Evolutionary conservation across 345 rosid species (phyloP).

Genomic region (Eucalyptus lansdowneana): DNA sequence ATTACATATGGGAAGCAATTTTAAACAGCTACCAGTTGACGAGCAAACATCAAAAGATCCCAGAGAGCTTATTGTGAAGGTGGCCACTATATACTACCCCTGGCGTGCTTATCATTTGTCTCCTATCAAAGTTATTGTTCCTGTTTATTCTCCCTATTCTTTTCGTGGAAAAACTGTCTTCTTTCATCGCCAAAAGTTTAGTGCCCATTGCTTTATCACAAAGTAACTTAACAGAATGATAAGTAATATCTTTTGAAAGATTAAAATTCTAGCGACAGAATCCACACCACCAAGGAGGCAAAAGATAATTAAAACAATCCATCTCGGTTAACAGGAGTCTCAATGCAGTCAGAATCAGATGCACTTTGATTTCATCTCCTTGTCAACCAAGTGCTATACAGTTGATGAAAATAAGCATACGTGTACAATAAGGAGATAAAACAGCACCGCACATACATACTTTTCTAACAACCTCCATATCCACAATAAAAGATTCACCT

Average conservation of each 20-base stretch:
- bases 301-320: neutral
- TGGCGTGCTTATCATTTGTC: neutral
- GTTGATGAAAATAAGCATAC: neutral
- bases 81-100: neutral
- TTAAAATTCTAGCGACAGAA: neutral
- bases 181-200: neutral
- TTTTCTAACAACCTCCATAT: neutral
- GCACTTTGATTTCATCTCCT: neutral
- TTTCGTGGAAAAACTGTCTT: neutral
- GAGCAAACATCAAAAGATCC: neutral
- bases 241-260: neutral
- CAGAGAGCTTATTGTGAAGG: neutral
- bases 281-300: neutral
- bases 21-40: neutral
- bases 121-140: neutral
- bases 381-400: neutral
- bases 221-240: neutral
- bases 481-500: conserved; percentile 21
- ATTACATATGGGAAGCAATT: neutral
- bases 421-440: neutral
- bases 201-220: neutral
- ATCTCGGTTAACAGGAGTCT: neutral
- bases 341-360: neutral
- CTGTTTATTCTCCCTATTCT: neutral
- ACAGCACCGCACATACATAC: neutral